Conservation (phyloP, 2,329 filamentous ascomycete genomes). For the Neocatenulostroma microsporum region DNA sequence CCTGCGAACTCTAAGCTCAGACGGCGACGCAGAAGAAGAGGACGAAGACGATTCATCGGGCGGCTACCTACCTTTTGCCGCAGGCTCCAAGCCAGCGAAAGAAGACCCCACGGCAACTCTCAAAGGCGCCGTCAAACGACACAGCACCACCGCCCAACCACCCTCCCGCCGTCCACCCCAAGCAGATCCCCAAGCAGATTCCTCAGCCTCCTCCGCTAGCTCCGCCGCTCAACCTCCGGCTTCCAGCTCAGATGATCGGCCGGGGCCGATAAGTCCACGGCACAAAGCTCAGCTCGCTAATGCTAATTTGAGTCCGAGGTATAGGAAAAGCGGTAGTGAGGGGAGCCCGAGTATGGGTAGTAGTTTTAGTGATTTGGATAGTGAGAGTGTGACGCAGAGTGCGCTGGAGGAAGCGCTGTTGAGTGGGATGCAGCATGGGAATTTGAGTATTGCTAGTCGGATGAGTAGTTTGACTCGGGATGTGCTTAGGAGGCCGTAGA, state of each 20-base stretch:
- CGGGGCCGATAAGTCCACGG: slow-evolving; percentile 40
- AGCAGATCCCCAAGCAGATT: slow-evolving; percentile 8
- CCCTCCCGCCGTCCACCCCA: not conserved
- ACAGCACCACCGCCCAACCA: too few species aligned
- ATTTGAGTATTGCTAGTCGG: slow-evolving; percentile 24
- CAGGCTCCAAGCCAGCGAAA: slow-evolving; percentile 14
- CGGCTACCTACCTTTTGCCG: slow-evolving; percentile 38
- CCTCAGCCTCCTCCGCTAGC: slow-evolving; percentile 41
- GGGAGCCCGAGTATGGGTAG: slow-evolving; percentile 74
- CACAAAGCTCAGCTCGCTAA: slow-evolving; percentile 51
- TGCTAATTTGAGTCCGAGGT: slow-evolving; percentile 43
- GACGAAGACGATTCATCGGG: slow-evolving; percentile 47
- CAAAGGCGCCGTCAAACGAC: slow-evolving; percentile 8
- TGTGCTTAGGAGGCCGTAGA: too few species aligned
- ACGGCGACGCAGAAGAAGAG: slow-evolving; percentile 32
- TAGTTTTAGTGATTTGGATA: slow-evolving; percentile 79
- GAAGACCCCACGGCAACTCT: slow-evolving; percentile 20
- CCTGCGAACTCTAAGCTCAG: slow-evolving; percentile 24
- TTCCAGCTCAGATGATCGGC: slow-evolving; percentile 16
- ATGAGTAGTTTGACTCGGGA: too few species aligned
- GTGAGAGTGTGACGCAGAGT: slow-evolving; percentile 72
- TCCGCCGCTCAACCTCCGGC: slow-evolving; percentile 23
- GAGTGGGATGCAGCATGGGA: slow-evolving; percentile 54
- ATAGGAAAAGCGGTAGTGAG: slow-evolving; percentile 58
- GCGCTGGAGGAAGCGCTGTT: slow-evolving; percentile 71